Base-by-base conservation (phyloP, 306 rosid species). In the Trichosanthes truncata region DNA sequence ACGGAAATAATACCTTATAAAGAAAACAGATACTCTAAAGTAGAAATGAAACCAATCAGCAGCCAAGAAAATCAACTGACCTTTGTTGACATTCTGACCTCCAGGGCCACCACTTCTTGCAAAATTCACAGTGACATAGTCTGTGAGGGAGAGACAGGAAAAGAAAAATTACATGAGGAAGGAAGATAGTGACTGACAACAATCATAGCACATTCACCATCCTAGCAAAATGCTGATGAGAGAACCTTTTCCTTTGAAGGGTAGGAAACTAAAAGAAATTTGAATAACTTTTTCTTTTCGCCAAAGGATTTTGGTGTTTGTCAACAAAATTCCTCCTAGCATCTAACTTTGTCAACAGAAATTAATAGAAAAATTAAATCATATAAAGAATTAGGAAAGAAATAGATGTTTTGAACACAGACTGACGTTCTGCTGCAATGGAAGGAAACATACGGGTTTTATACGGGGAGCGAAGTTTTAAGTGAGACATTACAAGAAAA, bases 41-140 rank as follows among this genome's bases (percentile, higher is more conserved):
- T 10, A 29, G 56, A 18, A 15, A 25, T 7, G 56, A 63, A 45
- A 40, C 53, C 8, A 26, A 68, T 25, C 4, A 41, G 3, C 7
- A 46, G 40, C 38, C 12, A 26, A 65, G 18, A 60, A 53, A 86
- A 53, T 69, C 48, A 78, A 78, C 78, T 45, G 76, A 90, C 97
- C 96, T 89, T 94, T 92, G 84, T 92, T 94, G 15, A 94, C 97
- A 84, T 91, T 94, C 86, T 94, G 98, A 61, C 98, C 98, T 43
- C 98, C 97, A 71, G 98, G 97, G 18, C 98, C 98, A 56, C 98
- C 97, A 76, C 98, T 94, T 89, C 98, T 88, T 3, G 97, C 97
- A 88, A 91, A 94, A 74, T 46, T 88, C 72, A 94, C 93, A 38
- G 84, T 85, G 31, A 94, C 98, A 65, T 89, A 89, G 74, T 94